A percentile compares a stretch with the other conserved stretches of the same genome.
Conservation (phyloP, 2,329 filamentous ascomycete species). For the Phyllosticta capitalensis region DNA sequence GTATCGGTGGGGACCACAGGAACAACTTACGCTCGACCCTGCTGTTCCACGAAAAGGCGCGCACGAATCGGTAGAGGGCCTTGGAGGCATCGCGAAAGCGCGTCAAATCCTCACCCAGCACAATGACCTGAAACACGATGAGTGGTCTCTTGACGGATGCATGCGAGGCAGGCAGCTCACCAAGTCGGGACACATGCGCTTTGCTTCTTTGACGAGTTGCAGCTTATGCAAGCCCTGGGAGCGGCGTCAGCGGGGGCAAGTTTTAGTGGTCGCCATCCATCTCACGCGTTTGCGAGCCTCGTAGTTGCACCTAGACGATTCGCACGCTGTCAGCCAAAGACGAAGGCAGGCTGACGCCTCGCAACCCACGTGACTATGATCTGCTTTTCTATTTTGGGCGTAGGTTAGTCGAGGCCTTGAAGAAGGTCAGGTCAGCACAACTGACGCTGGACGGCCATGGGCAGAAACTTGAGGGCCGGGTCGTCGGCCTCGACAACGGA, state of each 20-base stretch:
- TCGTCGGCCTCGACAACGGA: slow-evolving; percentile 78
- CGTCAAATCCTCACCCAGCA: slow-evolving; percentile 65
- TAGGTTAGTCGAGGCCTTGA: neutral
- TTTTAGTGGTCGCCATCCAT: too few species aligned
- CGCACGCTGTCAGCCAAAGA: slow-evolving; percentile 4
- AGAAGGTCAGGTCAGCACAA: too few species aligned
- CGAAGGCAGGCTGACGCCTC: neutral
- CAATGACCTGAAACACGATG: slow-evolving; percentile 43
- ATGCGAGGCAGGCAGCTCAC: neutral
- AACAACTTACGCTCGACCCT: slow-evolving; percentile 51
- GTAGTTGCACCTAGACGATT: slow-evolving; percentile 54
- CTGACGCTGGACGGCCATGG: slow-evolving; percentile 65
- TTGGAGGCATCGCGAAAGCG: slow-evolving; percentile 84
- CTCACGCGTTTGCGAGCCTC: slow-evolving; percentile 59
- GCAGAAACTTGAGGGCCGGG: slow-evolving; percentile 60
- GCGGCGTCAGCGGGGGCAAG: slow-evolving; percentile 18
- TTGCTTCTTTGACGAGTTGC: slow-evolving; percentile 75
- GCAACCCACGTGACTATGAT: slow-evolving; percentile 46
- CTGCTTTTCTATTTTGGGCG: slow-evolving; percentile 54
- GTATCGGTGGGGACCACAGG: neutral
- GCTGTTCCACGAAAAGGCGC: slow-evolving; percentile 64
- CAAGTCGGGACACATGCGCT: slow-evolving; percentile 68
- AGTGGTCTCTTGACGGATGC: neutral
- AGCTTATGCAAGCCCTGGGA: slow-evolving; percentile 59
- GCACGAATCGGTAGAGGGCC: slow-evolving; percentile 62